Conservation (phyloP, 768 basidiomycete genomes). For the Dioszegia hungarica region DNA sequence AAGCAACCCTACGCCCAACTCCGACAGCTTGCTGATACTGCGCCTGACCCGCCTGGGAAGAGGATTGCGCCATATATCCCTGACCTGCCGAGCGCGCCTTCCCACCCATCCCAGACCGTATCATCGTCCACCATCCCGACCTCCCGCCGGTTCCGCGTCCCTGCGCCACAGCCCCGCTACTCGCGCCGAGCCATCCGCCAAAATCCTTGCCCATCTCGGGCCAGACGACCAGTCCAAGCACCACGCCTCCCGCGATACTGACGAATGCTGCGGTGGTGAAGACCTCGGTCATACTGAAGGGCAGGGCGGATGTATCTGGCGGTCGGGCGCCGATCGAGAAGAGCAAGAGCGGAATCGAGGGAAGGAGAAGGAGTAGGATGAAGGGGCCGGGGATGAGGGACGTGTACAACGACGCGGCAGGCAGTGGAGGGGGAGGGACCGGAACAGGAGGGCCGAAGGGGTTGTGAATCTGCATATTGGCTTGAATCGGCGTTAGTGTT, state of each 20-base stretch:
- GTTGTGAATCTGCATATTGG: constrained; percentile 1
- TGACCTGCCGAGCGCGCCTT: not conserved
- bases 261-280: constrained; percentile 31
- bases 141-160: not conserved
- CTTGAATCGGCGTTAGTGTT: no score
- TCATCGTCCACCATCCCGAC: no score
- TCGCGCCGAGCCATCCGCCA: constrained; percentile 19
- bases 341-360: constrained; percentile 30
- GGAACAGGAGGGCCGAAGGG: constrained; percentile 6
- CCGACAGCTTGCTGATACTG: not conserved
- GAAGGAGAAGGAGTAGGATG: constrained; percentile 29
- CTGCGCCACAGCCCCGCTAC: not conserved
- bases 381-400: constrained; percentile 34
- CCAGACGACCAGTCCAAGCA: constrained; percentile 24
- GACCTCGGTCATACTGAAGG: constrained; percentile 29
- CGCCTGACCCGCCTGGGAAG: not conserved
- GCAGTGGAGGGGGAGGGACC: not conserved
- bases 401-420: constrained; percentile 14
- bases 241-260: constrained; percentile 27
- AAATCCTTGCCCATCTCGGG: constrained; percentile 22
- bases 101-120: no score
- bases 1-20: not conserved
- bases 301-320: constrained; percentile 26
- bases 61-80: constrained; percentile 3
- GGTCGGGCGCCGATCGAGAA: constrained; percentile 37